Evolutionary conservation across 192 early-diverging fungal genomes (phyloP).

Genomic region (Ambispora gerdemannii): DNA sequence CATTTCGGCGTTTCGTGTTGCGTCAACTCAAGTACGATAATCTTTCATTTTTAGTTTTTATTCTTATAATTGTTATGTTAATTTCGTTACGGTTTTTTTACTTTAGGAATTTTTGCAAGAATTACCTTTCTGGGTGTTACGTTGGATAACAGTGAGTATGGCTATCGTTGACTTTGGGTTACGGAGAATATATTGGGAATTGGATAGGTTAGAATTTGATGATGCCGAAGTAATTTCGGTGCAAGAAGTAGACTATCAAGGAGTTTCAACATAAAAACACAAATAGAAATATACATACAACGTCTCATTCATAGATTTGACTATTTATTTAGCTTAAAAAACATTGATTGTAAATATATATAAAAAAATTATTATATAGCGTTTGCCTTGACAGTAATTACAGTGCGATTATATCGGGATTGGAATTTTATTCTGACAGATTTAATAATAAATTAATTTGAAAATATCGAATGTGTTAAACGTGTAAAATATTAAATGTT

Average conservation of each 20-base stretch:
- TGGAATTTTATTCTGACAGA: no score
- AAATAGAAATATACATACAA: no score
- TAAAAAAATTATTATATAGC: no score
- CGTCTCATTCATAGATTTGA: no score
- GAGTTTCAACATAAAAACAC: no score
- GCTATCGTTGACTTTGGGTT: constrained; percentile 48
- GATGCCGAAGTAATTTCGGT: constrained; percentile 5
- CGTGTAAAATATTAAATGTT: no score
- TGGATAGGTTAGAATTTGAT: constrained; percentile 1
- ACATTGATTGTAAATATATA: no score
- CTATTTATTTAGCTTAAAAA: no score
- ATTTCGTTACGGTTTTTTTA: background rate
- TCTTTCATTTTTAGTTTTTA: background rate
- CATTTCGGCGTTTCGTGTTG: constrained; percentile 47
- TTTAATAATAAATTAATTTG: no score
- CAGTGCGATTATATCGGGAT: no score
- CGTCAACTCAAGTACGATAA: constrained; percentile 31
- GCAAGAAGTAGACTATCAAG: constrained; percentile 11
- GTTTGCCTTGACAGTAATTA: no score
- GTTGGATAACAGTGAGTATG: constrained; percentile 57
- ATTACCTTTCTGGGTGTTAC: constrained; percentile 51
- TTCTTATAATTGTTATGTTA: background rate
- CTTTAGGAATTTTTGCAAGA: constrained; percentile 50
- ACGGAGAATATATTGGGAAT: constrained; percentile 15
- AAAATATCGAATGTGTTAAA: no score